Conservation (phyloP, 441 rosid genomes). For the Aquilaria agallochum region DNA sequence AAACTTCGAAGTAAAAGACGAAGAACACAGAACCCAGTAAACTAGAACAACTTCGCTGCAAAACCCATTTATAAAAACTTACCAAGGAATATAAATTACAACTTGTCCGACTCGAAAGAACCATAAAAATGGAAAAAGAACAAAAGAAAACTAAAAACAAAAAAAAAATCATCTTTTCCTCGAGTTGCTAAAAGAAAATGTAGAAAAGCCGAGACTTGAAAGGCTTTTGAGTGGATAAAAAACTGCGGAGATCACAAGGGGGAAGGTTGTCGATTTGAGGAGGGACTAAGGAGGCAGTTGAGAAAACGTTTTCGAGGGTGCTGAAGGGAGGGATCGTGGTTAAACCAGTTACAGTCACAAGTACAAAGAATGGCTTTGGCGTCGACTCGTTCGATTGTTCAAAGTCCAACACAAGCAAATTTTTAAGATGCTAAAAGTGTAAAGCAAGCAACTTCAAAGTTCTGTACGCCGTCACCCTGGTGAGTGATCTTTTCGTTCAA, state of each 20-base stretch:
- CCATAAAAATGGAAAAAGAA: neutral
- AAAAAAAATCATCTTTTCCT: neutral
- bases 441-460: no score
- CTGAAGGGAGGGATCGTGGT: conserved; percentile 9
- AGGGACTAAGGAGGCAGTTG: neutral
- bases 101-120: conserved; percentile 8
- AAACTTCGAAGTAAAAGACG: conserved; percentile 3
- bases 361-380: neutral
- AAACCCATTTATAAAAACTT: conserved; percentile 8
- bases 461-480: no score
- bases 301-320: conserved; percentile 7
- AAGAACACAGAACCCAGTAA: conserved; percentile 7
- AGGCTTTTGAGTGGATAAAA: conserved; percentile 3
- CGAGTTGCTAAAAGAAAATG: neutral
- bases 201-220: conserved; percentile 1
- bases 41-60: conserved; percentile 8
- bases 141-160: neutral
- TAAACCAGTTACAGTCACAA: conserved; percentile 1
- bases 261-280: neutral
- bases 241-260: neutral
- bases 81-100: conserved; percentile 5
- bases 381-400: no score
- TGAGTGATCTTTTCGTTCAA: no score
- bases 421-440: no score
- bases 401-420: no score